A percentile compares a stretch with the other conserved stretches of the same genome.
These are phyloP conservation scores for Tylopilus intermedius DNA, from an alignment of 768 basidiomycete species.

Conservation along the genomic window DNA sequence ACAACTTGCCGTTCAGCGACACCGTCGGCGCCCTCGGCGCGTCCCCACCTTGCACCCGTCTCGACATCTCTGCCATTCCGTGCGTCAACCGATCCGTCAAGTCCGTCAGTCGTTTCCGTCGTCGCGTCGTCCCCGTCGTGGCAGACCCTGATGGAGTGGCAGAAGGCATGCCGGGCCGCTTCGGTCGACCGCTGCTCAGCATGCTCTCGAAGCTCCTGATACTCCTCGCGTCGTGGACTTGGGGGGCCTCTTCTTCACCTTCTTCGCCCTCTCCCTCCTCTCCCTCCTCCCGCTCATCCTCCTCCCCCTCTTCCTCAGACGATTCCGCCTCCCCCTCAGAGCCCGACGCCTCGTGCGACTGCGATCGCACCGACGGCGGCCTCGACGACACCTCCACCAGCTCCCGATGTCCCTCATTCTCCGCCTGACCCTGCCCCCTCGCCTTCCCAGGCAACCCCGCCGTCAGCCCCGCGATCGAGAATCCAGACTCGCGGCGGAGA, in stretches of 20 bases:
- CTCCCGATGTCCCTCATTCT: constrained; percentile 43
- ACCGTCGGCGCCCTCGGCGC: constrained; percentile 28
- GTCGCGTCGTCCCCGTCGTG: constrained; percentile 18
- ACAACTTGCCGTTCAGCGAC: constrained; percentile 36
- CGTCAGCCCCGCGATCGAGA: constrained; percentile 76
- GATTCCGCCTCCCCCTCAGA: constrained; percentile 17
- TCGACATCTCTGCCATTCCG: constrained; percentile 52
- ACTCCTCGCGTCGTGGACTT: constrained; percentile 59
- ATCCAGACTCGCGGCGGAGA: constrained; percentile 68
- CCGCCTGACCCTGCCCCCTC: constrained; percentile 5
- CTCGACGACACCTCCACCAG: constrained; percentile 50
- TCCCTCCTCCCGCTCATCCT: constrained; percentile 21
- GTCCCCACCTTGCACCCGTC: constrained; percentile 36
- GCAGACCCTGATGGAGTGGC: neutral
- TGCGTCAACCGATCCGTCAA: constrained; percentile 78
- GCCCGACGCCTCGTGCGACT: constrained; percentile 18
- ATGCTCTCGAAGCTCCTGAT: constrained; percentile 86
- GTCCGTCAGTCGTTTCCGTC: constrained; percentile 47
- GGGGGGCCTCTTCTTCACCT: constrained; percentile 16
- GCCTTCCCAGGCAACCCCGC: constrained; percentile 48
- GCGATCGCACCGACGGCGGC: constrained; percentile 45
- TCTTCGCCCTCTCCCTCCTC: constrained; percentile 21
- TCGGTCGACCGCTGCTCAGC: constrained; percentile 44
- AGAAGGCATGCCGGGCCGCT: constrained; percentile 1
- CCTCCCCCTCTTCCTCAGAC: constrained; percentile 1